A percentile compares a stretch with the other conserved stretches of the same genome.
These are phyloP conservation scores for Artemisia tridentata DNA, from an alignment of 129 eudicot genomes.

Conservation along the genomic window DNA sequence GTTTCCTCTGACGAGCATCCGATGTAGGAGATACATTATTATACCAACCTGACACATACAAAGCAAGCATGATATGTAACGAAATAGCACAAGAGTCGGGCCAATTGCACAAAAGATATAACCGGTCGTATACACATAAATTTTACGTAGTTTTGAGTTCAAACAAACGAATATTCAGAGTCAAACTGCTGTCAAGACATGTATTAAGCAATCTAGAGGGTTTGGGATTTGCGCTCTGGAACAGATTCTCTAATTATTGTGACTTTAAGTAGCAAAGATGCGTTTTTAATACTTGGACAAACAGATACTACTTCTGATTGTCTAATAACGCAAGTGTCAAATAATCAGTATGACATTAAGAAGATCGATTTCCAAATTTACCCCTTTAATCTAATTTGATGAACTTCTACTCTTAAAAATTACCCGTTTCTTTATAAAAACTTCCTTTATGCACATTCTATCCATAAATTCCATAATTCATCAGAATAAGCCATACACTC, in stretches of 20 bases:
- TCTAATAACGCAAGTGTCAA: not conserved
- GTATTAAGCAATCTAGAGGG: too few species aligned
- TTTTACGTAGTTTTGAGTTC: too few species aligned
- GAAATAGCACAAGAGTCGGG: not conserved
- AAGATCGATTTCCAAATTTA: too few species aligned
- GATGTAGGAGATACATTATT: slow-evolving; percentile 94
- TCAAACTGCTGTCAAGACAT: too few species aligned
- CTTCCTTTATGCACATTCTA: not conserved
- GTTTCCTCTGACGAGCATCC: slow-evolving; percentile 87
- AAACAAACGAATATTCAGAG: too few species aligned
- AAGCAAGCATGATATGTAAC: not conserved
- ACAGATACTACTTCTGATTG: not conserved
- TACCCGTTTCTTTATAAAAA: not conserved
- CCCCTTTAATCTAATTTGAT: not conserved
- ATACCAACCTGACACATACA: slow-evolving; percentile 71
- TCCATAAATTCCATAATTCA: not conserved
- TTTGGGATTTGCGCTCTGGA: too few species aligned
- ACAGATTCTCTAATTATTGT: too few species aligned
- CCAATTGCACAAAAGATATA: slow-evolving; percentile 9
- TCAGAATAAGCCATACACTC: not conserved
- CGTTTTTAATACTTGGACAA: not conserved
- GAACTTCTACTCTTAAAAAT: not conserved
- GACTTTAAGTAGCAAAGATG: not conserved
- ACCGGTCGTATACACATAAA: not conserved
- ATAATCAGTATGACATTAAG: not conserved